A percentile compares a stretch with the other conserved stretches of the same genome.
Evolutionary conservation across 202 grass and related monocot genomes (phyloP).

Genomic region (Thinopyrum obtusiflorum): DNA sequence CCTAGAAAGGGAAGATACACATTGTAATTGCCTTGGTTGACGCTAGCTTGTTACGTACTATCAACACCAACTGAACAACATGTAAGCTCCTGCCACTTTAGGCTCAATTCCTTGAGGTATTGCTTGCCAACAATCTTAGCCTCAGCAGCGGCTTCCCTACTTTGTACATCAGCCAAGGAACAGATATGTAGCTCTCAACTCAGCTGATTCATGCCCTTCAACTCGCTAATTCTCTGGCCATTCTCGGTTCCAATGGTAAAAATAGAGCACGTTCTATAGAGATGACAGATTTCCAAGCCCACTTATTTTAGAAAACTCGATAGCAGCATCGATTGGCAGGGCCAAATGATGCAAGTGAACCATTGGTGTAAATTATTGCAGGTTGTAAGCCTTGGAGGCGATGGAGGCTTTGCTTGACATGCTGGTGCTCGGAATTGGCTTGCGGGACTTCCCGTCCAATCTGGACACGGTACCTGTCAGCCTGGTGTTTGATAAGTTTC

Average conservation of each 20-base stretch:
- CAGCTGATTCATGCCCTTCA: neutral
- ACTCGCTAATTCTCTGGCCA: neutral
- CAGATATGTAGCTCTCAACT: neutral
- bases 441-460: too few species aligned
- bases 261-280: conserved; percentile 23
- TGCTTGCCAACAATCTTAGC: conserved; percentile 20
- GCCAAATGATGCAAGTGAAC: neutral
- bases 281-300: conserved; percentile 44
- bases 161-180: neutral
- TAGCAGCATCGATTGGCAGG: neutral
- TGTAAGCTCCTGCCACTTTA: neutral
- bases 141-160: neutral
- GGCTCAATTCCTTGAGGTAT: neutral
- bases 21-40: neutral
- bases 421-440: too few species aligned
- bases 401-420: too few species aligned
- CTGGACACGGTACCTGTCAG: too few species aligned
- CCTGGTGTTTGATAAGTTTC: too few species aligned
- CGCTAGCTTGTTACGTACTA: too few species aligned
- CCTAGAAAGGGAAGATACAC: neutral
- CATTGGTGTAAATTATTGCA: too few species aligned
- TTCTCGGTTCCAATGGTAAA: conserved; percentile 1
- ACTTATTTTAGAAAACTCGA: neutral
- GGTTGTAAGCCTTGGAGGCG: too few species aligned
- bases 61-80: neutral